phyloP scores from a whole-genome alignment of 768 basidiomycete genomes.

The Tubosaeta brunneosetosa region DNA sequence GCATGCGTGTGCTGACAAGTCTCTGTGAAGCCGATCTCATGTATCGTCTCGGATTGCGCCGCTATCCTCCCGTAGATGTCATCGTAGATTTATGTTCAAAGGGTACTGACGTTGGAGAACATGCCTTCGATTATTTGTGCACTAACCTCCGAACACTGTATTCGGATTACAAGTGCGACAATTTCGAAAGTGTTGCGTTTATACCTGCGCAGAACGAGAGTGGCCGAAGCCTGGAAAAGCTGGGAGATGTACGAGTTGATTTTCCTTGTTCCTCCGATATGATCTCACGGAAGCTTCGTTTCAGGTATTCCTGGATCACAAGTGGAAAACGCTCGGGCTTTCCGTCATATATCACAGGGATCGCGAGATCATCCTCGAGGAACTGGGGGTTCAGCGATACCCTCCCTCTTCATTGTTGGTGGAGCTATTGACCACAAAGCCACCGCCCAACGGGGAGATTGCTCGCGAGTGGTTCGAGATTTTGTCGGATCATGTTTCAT shows the following conservation, averaged over 20 bases:
- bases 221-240: not conserved
- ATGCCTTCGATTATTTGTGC: constrained; percentile 77
- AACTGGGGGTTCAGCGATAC: constrained; percentile 61
- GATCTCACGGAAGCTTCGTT: constrained; percentile 29
- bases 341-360: constrained; percentile 50
- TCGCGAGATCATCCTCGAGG: constrained; percentile 43
- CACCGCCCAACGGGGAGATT: constrained; percentile 45
- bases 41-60: constrained; percentile 58
- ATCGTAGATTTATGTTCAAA: constrained; percentile 66
- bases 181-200: not conserved
- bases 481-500: constrained; percentile 51
- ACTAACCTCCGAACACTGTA: constrained; percentile 16
- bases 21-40: constrained; percentile 71
- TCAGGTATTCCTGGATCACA: constrained; percentile 3
- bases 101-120: constrained; percentile 41
- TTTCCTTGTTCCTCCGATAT: constrained; percentile 38
- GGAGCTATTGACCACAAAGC: constrained; percentile 45
- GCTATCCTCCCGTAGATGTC: constrained; percentile 57
- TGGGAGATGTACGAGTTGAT: constrained; percentile 21
- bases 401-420: constrained; percentile 60
- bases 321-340: constrained; percentile 63
- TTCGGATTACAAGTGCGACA: constrained; percentile 48
- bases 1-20: not conserved
- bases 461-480: constrained; percentile 63
- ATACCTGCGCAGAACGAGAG: not conserved